A percentile compares a stretch with the other conserved stretches of the same genome.
Conservation (phyloP, 2,329 filamentous ascomycete species). For the Clarireedia paspali region DNA sequence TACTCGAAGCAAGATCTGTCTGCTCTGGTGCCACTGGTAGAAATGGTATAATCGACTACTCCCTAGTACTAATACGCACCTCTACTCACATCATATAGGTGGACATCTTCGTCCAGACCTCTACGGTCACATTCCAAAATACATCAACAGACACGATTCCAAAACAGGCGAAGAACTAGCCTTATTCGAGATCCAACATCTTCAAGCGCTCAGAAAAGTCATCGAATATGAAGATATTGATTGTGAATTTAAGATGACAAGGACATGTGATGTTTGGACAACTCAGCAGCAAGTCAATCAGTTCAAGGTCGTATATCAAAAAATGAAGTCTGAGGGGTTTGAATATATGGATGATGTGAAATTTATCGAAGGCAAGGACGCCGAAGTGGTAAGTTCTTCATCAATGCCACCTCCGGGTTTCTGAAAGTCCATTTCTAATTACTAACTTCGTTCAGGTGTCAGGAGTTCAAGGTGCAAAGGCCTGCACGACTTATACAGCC, state of each 20-base stretch:
- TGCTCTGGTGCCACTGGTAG: conserved; percentile 72
- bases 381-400: neutral
- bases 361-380: neutral
- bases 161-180: conserved; percentile 13
- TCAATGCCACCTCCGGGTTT: neutral
- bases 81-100: neutral
- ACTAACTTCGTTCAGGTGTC: conserved; percentile 7
- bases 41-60: conserved; percentile 37
- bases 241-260: conserved; percentile 34
- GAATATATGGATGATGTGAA: conserved; percentile 8
- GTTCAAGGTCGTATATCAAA: conserved; percentile 1
- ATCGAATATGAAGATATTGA: conserved; percentile 34
- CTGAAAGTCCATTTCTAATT: neutral
- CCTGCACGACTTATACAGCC: conserved; percentile 16
- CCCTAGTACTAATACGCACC: neutral
- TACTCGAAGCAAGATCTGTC: conserved; percentile 71
- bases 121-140: conserved; percentile 7
- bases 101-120: conserved; percentile 7
- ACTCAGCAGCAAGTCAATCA: conserved; percentile 1
- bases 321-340: neutral
- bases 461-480: conserved; percentile 21
- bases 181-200: conserved; percentile 33
- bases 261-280: conserved; percentile 11
- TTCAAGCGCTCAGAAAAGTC: conserved; percentile 31
- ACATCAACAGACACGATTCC: conserved; percentile 1